Percentiles rank a stretch among this genome's conserved stretches.
Evolutionary conservation across 768 basidiomycete species (phyloP).

Genomic region (Zangia roseola): DNA sequence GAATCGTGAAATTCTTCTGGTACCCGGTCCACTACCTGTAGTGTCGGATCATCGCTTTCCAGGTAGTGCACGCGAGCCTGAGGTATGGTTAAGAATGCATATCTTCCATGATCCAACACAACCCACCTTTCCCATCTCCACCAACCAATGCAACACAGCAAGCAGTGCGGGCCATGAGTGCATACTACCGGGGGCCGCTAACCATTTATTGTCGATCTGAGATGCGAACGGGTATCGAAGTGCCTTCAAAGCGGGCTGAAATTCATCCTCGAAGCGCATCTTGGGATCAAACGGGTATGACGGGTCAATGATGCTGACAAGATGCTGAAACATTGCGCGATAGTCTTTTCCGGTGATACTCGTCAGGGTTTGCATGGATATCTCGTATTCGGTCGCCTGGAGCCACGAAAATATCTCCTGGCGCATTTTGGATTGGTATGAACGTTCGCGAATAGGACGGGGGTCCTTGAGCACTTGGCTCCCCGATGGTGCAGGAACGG

Average conservation of each 20-base stretch:
- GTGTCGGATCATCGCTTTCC: constrained; percentile 62
- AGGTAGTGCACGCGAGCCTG: constrained; percentile 45
- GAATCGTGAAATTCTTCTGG: constrained; percentile 77
- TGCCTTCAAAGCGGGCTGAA: constrained; percentile 69
- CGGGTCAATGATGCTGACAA: constrained; percentile 72
- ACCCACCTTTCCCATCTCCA: constrained; percentile 77
- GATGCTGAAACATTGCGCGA: constrained; percentile 76
- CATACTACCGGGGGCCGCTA: constrained; percentile 85
- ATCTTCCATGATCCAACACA: neutral
- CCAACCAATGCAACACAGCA: constrained; percentile 91
- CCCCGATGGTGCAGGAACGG: constrained; percentile 44
- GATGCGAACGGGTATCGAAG: constrained; percentile 80
- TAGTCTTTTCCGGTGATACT: constrained; percentile 88
- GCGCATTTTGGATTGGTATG: constrained; percentile 72
- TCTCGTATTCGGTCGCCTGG: constrained; percentile 60
- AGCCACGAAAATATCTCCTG: constrained; percentile 77
- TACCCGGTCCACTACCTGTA: constrained; percentile 58
- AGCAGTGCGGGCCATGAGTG: constrained; percentile 91
- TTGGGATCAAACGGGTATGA: constrained; percentile 55
- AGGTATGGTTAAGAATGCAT: neutral
- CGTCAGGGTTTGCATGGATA: constrained; percentile 63
- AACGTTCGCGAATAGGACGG: constrained; percentile 73
- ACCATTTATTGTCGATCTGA: constrained; percentile 79
- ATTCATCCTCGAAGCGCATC: constrained; percentile 77
- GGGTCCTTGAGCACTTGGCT: constrained; percentile 67